phyloP scores from a whole-genome alignment of 179 eudicot genomes.

The Silene noctiflora region DNA sequence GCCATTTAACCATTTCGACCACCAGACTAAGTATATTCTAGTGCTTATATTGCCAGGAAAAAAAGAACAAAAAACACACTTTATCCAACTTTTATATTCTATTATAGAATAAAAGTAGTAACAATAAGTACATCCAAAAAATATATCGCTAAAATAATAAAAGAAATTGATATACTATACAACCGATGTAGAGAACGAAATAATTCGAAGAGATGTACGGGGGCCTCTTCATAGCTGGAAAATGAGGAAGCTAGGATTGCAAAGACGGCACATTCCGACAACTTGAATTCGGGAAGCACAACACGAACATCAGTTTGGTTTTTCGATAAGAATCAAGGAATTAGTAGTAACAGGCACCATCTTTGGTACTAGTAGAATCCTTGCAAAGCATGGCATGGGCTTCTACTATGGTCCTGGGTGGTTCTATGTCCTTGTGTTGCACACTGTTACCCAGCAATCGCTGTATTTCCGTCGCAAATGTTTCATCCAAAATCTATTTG shows the following conservation, averaged over 20 bases:
- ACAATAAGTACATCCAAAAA: not conserved
- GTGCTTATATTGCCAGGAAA: not conserved
- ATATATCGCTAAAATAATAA: not conserved
- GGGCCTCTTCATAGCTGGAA: conserved; percentile 22
- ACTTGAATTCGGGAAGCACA: not conserved
- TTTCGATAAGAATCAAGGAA: not conserved
- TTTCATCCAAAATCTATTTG: conserved; percentile 62
- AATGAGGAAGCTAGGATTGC: conserved; percentile 13
- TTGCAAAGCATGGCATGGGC: conserved; percentile 68
- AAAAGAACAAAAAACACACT: not conserved
- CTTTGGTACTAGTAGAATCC: conserved; percentile 30
- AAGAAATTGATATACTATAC: conserved; percentile 2
- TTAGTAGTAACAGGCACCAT: conserved; percentile 18
- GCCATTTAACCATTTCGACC: too few species aligned
- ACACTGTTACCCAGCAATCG: conserved; percentile 49
- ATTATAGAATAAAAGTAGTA: not conserved
- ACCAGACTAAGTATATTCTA: not conserved
- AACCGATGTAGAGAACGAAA: not conserved
- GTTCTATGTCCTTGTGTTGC: conserved; percentile 58
- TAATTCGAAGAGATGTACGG: not conserved
- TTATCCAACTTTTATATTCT: not conserved
- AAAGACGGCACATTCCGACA: not conserved
- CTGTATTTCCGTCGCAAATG: conserved; percentile 62
- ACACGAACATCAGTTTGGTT: not conserved
- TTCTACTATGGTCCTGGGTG: conserved; percentile 63